Conservation (phyloP, 768 basidiomycete genomes). For the Chalciporus pseudorubinellus region DNA sequence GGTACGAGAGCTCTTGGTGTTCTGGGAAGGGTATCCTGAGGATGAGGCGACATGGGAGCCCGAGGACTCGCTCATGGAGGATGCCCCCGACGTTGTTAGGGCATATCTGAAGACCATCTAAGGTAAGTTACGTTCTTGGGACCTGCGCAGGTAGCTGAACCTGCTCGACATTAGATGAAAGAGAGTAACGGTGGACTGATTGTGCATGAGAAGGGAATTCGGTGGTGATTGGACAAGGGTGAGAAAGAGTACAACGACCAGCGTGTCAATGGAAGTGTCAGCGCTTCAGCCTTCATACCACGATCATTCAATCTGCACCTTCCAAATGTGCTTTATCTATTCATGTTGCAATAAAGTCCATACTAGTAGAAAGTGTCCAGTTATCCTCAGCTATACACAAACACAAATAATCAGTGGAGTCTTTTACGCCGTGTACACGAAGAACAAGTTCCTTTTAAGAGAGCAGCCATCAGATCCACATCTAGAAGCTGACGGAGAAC, state of each 20-base stretch:
- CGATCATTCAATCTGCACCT: neutral
- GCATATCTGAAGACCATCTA: constrained; percentile 35
- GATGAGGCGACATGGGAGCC: constrained; percentile 61
- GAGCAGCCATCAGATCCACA: constrained; percentile 3
- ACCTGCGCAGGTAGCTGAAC: too few relatives aligned
- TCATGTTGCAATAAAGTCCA: constrained; percentile 18
- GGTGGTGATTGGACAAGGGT: neutral
- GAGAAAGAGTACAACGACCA: constrained; percentile 1
- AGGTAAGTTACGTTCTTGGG: constrained; percentile 8
- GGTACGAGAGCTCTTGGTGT: constrained; percentile 44
- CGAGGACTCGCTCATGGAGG: constrained; percentile 42
- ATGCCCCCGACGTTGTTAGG: constrained; percentile 45
- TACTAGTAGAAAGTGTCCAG: neutral
- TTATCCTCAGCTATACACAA: neutral
- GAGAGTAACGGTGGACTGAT: too few relatives aligned
- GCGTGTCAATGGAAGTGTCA: neutral
- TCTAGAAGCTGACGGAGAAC: neutral
- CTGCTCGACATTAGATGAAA: too few relatives aligned
- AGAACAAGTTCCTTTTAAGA: constrained; percentile 52
- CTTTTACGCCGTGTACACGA: constrained; percentile 54
- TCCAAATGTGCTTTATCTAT: neutral
- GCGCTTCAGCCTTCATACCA: constrained; percentile 10
- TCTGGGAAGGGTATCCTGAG: constrained; percentile 55
- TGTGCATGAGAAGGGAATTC: too few relatives aligned
- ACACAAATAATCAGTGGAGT: neutral